These are phyloP conservation scores for Epichloe festucae DNA, from an alignment of 2,329 filamentous ascomycete species.

Conservation along the genomic window DNA sequence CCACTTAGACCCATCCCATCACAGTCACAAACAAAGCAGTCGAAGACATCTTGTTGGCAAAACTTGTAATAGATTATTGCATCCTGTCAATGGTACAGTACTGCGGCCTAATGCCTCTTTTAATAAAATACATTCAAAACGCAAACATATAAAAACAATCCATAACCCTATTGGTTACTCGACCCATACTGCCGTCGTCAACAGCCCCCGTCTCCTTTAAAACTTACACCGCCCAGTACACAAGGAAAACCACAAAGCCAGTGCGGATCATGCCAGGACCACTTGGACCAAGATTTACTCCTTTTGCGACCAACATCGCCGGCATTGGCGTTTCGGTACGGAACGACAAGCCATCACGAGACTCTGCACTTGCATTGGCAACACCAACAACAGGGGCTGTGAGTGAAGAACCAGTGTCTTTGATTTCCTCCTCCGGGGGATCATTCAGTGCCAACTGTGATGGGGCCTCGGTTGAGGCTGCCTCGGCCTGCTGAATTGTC, in stretches of 20 bases:
- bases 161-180: slow-evolving; percentile 1
- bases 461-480: background rate
- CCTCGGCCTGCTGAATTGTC: slow-evolving; percentile 3
- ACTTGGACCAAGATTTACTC: background rate
- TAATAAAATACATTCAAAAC: slow-evolving; percentile 8
- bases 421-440: background rate
- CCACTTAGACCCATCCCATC: background rate
- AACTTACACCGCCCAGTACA: background rate
- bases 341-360: background rate
- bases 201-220: background rate
- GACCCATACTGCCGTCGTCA: background rate
- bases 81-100: slow-evolving; percentile 2
- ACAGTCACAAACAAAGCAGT: background rate
- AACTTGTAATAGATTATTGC: slow-evolving; percentile 6
- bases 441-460: background rate
- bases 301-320: background rate
- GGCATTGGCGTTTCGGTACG: background rate
- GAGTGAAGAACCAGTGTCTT: background rate
- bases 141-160: slow-evolving; percentile 6
- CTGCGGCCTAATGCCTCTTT: slow-evolving; percentile 2
- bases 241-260: background rate
- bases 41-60: background rate
- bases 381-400: background rate
- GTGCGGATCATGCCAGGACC: background rate
- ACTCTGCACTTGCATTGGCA: background rate